Conservation (phyloP, 2,329 filamentous ascomycete genomes). For the Boeremia lycopersici region DNA sequence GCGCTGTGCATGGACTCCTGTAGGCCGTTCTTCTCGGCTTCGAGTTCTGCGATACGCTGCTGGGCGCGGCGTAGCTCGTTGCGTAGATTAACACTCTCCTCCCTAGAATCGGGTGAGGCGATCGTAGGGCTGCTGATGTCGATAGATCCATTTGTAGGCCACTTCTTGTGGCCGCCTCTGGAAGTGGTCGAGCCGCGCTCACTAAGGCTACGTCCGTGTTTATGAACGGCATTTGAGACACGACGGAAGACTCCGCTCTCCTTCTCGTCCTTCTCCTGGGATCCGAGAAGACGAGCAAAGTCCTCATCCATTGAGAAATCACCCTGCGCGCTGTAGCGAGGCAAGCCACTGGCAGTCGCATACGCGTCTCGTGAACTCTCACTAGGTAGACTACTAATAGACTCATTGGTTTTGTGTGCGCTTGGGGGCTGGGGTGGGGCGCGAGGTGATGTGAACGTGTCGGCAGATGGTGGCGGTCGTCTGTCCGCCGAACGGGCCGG, state of each 20-base stretch:
- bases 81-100: constrained; percentile 58
- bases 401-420: constrained; percentile 51
- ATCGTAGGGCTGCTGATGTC: constrained; percentile 74
- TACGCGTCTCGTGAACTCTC: constrained; percentile 41
- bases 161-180: constrained; percentile 44
- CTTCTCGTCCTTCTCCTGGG: constrained; percentile 62
- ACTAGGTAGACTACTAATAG: constrained; percentile 53
- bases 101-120: constrained; percentile 58
- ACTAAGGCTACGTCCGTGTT: constrained; percentile 89
- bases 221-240: constrained; percentile 85
- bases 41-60: constrained; percentile 83
- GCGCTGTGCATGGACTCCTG: constrained; percentile 62
- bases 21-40: constrained; percentile 71
- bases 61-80: constrained; percentile 81
- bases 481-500: constrained; percentile 56
- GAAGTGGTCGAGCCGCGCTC: constrained; percentile 55
- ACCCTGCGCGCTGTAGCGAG: constrained; percentile 71
- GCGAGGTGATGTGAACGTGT: constrained; percentile 54
- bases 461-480: constrained; percentile 49
- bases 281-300: constrained; percentile 84
- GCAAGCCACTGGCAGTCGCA: constrained; percentile 39
- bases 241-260: constrained; percentile 70
- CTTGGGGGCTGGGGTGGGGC: constrained; percentile 51
- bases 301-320: constrained; percentile 97
- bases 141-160: constrained; percentile 51